Evolutionary conservation across 2,329 filamentous ascomycete genomes (phyloP).

Genomic region (Calonectria montana): DNA sequence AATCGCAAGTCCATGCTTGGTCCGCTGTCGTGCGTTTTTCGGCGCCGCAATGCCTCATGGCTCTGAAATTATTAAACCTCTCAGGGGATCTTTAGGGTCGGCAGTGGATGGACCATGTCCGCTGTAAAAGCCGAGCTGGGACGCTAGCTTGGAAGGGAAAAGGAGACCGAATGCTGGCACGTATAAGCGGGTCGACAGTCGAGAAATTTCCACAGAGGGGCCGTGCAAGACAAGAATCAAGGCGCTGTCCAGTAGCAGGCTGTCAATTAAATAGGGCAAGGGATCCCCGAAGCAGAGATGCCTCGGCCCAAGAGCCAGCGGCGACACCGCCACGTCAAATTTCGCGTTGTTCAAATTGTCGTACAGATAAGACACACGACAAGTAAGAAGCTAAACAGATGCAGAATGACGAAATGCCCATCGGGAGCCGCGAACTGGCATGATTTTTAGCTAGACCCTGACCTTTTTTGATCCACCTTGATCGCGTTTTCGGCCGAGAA

Average conservation of each 20-base stretch:
- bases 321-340: constrained; percentile 8
- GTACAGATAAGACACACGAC: background rate
- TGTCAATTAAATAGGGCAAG: background rate
- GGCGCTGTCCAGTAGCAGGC: background rate
- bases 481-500: constrained; percentile 33
- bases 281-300: constrained; percentile 38
- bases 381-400: background rate
- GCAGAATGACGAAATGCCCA: background rate
- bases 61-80: background rate
- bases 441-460: background rate
- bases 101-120: background rate
- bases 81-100: background rate
- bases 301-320: constrained; percentile 25
- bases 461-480: background rate
- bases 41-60: background rate
- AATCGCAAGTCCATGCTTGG: background rate
- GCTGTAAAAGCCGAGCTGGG: background rate
- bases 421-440: background rate
- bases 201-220: constrained; percentile 3
- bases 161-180: background rate
- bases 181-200: background rate
- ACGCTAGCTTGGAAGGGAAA: background rate
- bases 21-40: background rate
- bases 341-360: background rate
- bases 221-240: background rate